Conservation (phyloP, 257 asterid genomes). For the Solanum arcanum region DNA sequence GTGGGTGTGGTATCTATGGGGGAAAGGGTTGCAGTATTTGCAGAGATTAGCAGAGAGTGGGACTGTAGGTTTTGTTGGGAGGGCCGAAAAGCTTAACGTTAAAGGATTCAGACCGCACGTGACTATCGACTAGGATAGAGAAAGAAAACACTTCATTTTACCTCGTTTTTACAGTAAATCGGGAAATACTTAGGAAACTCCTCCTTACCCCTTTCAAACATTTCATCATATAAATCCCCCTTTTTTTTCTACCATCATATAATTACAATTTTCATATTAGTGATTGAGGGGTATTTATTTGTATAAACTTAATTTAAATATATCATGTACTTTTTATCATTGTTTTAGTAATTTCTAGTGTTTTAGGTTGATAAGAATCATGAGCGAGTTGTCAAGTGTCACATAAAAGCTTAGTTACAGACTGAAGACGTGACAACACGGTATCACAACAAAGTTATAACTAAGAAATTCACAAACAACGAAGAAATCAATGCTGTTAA, state of each 20-base stretch:
- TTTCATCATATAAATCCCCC: too few relatives aligned
- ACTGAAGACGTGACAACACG: not conserved
- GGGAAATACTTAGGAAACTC: not conserved
- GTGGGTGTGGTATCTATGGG: not conserved
- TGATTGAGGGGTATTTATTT: not conserved
- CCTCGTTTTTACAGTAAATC: conserved; percentile 21
- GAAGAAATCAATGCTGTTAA: not conserved
- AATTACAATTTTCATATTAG: too few relatives aligned
- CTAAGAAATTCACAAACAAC: not conserved
- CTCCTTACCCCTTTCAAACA: not conserved
- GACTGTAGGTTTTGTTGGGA: conserved; percentile 3
- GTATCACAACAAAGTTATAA: too few relatives aligned
- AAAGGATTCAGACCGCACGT: conserved; percentile 41
- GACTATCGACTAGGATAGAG: conserved; percentile 29
- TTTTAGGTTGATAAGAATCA: too few relatives aligned
- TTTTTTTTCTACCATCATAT: too few relatives aligned
- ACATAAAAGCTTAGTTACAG: too few relatives aligned
- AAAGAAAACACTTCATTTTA: not conserved
- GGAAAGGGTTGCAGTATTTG: conserved; percentile 24
- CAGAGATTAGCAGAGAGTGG: conserved; percentile 7
- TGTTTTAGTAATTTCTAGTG: not conserved
- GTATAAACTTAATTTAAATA: too few relatives aligned
- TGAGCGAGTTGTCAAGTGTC: not conserved
- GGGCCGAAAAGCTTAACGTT: conserved; percentile 20
- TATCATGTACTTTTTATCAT: too few relatives aligned